Base-by-base conservation (phyloP, 176 grass and related monocot species). In the Saccharum officinarum region DNA sequence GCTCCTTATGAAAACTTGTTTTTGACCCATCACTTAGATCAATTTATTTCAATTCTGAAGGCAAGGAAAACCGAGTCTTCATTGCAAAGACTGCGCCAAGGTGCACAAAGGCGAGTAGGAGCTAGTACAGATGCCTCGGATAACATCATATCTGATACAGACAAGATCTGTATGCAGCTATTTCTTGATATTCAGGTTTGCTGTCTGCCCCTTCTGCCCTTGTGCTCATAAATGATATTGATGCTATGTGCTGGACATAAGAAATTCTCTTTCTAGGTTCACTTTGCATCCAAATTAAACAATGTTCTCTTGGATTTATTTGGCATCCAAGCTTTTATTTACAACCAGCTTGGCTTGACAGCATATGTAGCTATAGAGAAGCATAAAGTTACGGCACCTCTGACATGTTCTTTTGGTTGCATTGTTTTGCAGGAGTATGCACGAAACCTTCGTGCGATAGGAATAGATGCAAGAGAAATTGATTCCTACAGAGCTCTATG, bases 131-230 rank as follows among this genome's bases (percentile, higher is more conserved):
- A 99, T 86, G 67, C 94, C 52, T 89, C 83, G 20, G 93, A 99
- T 82, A 99, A 88, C 47, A 80, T 88, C 85, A 96, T 99, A 45
- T 99, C 93, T 84, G 97, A 99, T 30, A 96, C 97, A 44, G 93
- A 99, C 47, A 99, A 99, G 97, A 99, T 99, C 42, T 99, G 97
- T 78, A 96, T 92, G 97, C 97, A 99, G 82, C 86, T 99, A 83
- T 99, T 96, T 92, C 97, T 99, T 89, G 97, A 99, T 36, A 94
- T 96, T 88, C 94, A 99, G 97, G 97, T 99, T 55, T 46, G 10
- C 34, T 22, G 63, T 26, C 69, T 47, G 2, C n/a, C 38, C 9
- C 20, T 78, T 60, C 64, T 13, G 5, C 12, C 15, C 28, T 80
- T 57, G 6, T 71, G 9, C 37, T 77, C 4, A 37, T 73, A 30